These are phyloP conservation scores for Aquilaria agallochum DNA, from an alignment of 441 rosid species.

Conservation along the genomic window DNA sequence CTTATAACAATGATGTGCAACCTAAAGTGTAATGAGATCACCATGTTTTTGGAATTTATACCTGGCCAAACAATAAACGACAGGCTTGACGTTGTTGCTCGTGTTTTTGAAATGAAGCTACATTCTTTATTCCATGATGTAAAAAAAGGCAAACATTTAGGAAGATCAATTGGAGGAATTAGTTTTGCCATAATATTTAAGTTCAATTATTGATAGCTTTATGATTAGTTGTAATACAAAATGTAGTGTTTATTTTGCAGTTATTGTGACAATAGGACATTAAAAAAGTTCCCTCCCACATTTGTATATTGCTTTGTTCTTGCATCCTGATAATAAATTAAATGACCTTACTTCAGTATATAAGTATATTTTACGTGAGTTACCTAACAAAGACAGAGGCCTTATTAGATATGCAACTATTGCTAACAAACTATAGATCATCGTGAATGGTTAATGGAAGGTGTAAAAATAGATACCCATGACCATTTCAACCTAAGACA, in stretches of 20 bases:
- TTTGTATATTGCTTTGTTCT: constrained; percentile 12
- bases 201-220: no score
- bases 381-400: neutral
- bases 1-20: neutral
- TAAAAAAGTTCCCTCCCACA: constrained; percentile 9
- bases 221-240: no score
- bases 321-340: neutral
- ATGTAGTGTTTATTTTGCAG: neutral
- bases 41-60: neutral
- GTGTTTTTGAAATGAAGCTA: constrained; percentile 7
- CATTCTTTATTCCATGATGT: neutral
- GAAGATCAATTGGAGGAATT: neutral
- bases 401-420: neutral
- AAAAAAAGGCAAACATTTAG: neutral
- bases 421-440: neutral
- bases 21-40: neutral
- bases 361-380: neutral
- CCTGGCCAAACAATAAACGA: neutral
- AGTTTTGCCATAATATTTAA: neutral
- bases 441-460: neutral
- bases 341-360: neutral
- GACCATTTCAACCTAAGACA: neutral
- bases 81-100: neutral
- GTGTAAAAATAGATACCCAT: neutral
- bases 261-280: neutral